Evolutionary conservation across 108 stramenopile genomes (phyloP).

Genomic region (Nitzschia putrida): DNA sequence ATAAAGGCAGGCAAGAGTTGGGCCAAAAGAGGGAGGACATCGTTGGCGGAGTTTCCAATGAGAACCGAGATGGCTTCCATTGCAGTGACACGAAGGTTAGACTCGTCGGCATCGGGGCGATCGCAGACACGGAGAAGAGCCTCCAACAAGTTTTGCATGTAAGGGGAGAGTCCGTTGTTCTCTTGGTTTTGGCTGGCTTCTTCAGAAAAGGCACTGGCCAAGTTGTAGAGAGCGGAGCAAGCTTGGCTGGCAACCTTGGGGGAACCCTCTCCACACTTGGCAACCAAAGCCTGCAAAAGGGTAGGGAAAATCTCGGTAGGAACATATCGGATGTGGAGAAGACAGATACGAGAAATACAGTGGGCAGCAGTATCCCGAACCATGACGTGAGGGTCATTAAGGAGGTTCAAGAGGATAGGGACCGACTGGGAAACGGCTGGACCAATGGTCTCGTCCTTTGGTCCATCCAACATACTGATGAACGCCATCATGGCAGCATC

Average conservation of each 20-base stretch:
- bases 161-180: conserved; percentile 78
- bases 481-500: conserved; percentile 96
- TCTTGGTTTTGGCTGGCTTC: conserved; percentile 54
- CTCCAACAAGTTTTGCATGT: conserved; percentile 76
- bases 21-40: conserved; percentile 61
- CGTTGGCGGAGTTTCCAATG: conserved; percentile 83
- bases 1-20: conserved; percentile 78
- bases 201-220: conserved; percentile 80
- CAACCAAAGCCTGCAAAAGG: conserved; percentile 71
- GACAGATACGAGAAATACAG: conserved; percentile 90
- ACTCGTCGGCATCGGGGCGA: conserved; percentile 83
- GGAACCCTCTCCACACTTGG: conserved; percentile 64
- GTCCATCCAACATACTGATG: conserved; percentile 87
- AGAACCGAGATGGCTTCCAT: conserved; percentile 86
- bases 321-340: conserved; percentile 79
- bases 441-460: conserved; percentile 72
- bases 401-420: conserved; percentile 73
- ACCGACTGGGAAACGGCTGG: conserved; percentile 81
- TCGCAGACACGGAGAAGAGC: conserved; percentile 81
- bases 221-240: conserved; percentile 89
- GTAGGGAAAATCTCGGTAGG: conserved; percentile 78
- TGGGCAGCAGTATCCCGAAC: conserved; percentile 93
- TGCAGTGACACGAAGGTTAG: conserved; percentile 77
- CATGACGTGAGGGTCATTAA: conserved; percentile 76
- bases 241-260: conserved; percentile 86